Evolutionary conservation across 495 filamentous ascomycete species (phyloP).

Genomic region (Trichoderma gamsii): DNA sequence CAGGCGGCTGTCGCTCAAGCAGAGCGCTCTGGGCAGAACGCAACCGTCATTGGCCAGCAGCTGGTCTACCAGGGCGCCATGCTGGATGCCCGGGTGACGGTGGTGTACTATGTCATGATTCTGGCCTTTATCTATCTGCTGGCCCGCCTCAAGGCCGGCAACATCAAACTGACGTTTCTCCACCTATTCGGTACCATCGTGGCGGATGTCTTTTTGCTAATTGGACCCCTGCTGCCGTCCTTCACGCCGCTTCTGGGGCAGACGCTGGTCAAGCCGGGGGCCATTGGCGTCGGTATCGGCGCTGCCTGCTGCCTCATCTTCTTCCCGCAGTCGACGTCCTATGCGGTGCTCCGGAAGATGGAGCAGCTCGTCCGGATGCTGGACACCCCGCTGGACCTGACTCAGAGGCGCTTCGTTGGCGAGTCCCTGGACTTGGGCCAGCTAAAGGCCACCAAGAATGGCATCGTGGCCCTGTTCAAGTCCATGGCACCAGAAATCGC

Average conservation of each 20-base stretch:
- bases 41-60: not conserved
- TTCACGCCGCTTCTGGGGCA: slow-evolving; percentile 2
- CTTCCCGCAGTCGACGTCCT: slow-evolving; percentile 14
- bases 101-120: slow-evolving; percentile 11
- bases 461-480: not conserved
- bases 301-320: slow-evolving; percentile 9
- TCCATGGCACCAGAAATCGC: slow-evolving; percentile 2
- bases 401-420: not conserved
- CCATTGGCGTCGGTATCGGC: slow-evolving; percentile 2
- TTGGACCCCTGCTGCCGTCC: slow-evolving; percentile 1
- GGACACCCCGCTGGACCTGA: not conserved
- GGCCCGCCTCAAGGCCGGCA: not conserved
- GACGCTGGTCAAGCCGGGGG: slow-evolving; percentile 11
- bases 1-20: not conserved
- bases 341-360: slow-evolving; percentile 3
- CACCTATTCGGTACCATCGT: slow-evolving; percentile 11
- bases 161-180: not conserved
- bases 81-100: slow-evolving; percentile 11
- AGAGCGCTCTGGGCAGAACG: not conserved
- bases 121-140: not conserved
- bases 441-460: not conserved
- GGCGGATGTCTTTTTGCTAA: not conserved
- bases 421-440: not conserved
- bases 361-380: slow-evolving; percentile 9
- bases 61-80: slow-evolving; percentile 8